These are phyloP conservation scores for Santalum album DNA, from an alignment of 164 flowering plant species.

Conservation along the genomic window DNA sequence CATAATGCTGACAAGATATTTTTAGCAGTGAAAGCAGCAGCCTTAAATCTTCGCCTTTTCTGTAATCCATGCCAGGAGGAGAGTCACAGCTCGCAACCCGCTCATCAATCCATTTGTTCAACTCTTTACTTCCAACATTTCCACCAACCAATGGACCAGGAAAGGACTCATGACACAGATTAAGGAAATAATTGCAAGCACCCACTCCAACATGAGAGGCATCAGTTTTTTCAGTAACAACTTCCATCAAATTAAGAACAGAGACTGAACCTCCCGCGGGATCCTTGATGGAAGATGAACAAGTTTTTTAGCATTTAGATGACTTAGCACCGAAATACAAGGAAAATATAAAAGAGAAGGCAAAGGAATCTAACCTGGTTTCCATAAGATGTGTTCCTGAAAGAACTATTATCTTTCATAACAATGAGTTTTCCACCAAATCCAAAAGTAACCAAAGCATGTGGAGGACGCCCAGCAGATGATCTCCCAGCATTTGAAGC, in stretches of 20 bases:
- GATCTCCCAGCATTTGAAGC: constrained; percentile 48
- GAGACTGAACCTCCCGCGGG: constrained; percentile 51
- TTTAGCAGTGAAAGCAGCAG: constrained; percentile 82
- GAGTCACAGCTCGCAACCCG: constrained; percentile 61
- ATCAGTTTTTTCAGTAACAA: constrained; percentile 32
- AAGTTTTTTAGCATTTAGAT: no score
- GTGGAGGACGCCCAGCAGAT: constrained; percentile 89
- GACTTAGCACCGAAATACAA: no score
- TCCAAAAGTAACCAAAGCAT: constrained; percentile 91
- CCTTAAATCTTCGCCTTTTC: constrained; percentile 48
- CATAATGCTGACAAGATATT: constrained; percentile 88
- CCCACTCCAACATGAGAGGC: constrained; percentile 23
- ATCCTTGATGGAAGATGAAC: constrained; percentile 64
- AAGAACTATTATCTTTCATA: constrained; percentile 44
- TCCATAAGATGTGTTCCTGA: constrained; percentile 31
- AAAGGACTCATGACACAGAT: constrained; percentile 65
- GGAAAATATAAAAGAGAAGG: no score
- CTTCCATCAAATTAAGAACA: constrained; percentile 67
- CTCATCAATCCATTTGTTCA: constrained; percentile 92
- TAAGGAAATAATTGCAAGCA: constrained; percentile 42
- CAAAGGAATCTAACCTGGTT: constrained; percentile 45
- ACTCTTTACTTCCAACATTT: constrained; percentile 69
- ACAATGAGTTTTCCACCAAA: constrained; percentile 97
- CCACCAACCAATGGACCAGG: constrained; percentile 98
- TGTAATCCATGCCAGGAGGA: constrained; percentile 33